These are phyloP conservation scores for Microbotryomycetes sp. DNA, from an alignment of 1,284 basidiomycete genomes.

Conservation along the genomic window DNA sequence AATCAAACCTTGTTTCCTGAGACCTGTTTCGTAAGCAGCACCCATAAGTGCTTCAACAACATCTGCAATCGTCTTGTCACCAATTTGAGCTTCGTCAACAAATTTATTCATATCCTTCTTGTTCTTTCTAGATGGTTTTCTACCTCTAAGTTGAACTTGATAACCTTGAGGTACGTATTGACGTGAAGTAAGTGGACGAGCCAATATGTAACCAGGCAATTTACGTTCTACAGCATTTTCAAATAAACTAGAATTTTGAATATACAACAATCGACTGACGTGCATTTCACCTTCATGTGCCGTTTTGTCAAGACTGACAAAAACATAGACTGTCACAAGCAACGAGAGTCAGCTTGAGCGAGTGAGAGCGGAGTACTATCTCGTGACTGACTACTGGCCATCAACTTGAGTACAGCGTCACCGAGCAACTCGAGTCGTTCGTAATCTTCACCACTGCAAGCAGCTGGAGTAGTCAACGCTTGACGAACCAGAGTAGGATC, in stretches of 20 bases:
- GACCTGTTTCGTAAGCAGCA: conserved; percentile 43
- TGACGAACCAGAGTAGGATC: conserved; percentile 55
- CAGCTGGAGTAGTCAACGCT: conserved; percentile 62
- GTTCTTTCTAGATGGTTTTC: too few species aligned
- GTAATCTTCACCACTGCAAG: conserved; percentile 62
- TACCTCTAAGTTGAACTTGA: background rate
- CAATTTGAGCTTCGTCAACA: conserved; percentile 1
- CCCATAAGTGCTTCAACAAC: conserved; percentile 73
- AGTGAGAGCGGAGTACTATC: too few species aligned
- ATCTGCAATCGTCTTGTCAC: conserved; percentile 45
- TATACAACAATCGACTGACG: conserved; percentile 4
- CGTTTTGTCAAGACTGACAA: conserved; percentile 51
- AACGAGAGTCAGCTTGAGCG: background rate
- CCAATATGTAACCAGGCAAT: conserved; percentile 12
- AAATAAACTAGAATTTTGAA: conserved; percentile 18
- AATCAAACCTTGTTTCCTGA: conserved; percentile 43
- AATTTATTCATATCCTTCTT: too few species aligned
- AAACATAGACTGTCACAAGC: conserved; percentile 55
- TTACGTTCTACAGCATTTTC: conserved; percentile 3
- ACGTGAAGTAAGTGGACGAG: conserved; percentile 11
- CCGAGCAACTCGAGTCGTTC: conserved; percentile 73
- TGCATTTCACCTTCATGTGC: conserved; percentile 13
- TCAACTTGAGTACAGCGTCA: conserved; percentile 73
- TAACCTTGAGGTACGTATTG: conserved; percentile 12
- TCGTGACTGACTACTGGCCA: conserved; percentile 47